phyloP scores from a whole-genome alignment of 495 filamentous ascomycete genomes.

The Penicillium diatomitis region DNA sequence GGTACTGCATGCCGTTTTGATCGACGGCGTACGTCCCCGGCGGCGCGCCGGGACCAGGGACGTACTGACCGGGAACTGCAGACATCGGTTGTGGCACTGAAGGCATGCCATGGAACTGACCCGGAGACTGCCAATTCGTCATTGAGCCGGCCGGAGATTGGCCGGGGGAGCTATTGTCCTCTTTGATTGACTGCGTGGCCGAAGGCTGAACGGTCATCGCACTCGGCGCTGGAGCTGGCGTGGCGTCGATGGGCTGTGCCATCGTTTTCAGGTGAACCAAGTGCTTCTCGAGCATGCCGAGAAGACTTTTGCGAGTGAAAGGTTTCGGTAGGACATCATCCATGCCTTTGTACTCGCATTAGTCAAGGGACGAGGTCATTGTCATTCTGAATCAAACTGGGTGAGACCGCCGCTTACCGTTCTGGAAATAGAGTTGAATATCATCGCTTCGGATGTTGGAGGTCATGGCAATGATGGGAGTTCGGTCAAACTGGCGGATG shows the following conservation, averaged over 20 bases:
- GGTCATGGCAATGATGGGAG: conserved; percentile 96
- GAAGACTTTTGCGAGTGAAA: conserved; percentile 90
- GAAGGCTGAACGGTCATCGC: conserved; percentile 44
- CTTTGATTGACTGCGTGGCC: conserved; percentile 58
- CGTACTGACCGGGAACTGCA: conserved; percentile 44
- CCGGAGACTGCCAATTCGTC: conserved; percentile 65
- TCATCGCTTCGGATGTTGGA: conserved; percentile 97
- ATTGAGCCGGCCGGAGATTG: conserved; percentile 62
- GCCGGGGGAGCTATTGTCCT: conserved; percentile 74
- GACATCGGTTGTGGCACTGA: conserved; percentile 42
- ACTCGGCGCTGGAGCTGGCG: conserved; percentile 36
- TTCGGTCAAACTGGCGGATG: conserved; percentile 81
- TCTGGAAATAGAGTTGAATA: conserved; percentile 93
- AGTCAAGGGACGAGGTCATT: conserved; percentile 7
- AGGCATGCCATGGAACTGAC: conserved; percentile 55
- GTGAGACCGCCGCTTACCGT: conserved; percentile 51
- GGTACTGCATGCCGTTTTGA: conserved; percentile 43
- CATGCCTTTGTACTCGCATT: conserved; percentile 61
- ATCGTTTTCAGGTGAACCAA: conserved; percentile 65
- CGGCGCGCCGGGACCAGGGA: conserved; percentile 31
- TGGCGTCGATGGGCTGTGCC: conserved; percentile 46
- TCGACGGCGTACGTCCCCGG: conserved; percentile 41
- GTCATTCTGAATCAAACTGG: conserved; percentile 13
- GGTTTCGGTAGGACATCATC: conserved; percentile 96
- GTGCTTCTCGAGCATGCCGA: conserved; percentile 84